These are phyloP conservation scores for Penicillium subrubescens DNA, from an alignment of 495 filamentous ascomycete species.

Conservation along the genomic window DNA sequence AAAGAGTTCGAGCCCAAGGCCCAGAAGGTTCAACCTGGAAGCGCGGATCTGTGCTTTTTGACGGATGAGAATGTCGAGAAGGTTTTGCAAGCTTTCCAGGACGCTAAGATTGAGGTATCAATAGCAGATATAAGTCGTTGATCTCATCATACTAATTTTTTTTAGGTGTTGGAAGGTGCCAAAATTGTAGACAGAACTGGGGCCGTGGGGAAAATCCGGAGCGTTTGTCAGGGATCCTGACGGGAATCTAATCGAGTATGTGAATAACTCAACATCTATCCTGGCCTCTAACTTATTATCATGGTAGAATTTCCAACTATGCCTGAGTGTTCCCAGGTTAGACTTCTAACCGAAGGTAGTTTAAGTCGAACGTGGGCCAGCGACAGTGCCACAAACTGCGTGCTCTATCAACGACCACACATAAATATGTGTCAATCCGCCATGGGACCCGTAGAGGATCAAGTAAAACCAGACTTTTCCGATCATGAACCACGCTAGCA, in stretches of 20 bases:
- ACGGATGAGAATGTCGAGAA: conserved; percentile 45
- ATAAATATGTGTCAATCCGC: too few species aligned
- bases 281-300: not conserved
- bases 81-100: conserved; percentile 35
- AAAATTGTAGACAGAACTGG: conserved; percentile 53
- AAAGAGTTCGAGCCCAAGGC: conserved; percentile 60
- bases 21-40: conserved; percentile 46
- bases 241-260: conserved; percentile 59
- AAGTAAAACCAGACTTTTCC: too few species aligned
- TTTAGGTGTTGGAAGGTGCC: conserved; percentile 42
- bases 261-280: not conserved
- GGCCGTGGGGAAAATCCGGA: conserved; percentile 50
- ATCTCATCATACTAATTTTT: conserved; percentile 4
- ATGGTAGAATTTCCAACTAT: conserved; percentile 27
- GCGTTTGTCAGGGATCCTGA: conserved; percentile 58
- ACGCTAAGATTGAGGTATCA: conserved; percentile 41
- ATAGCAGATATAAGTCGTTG: not conserved
- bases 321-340: not conserved
- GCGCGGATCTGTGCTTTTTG: conserved; percentile 57
- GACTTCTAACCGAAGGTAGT: not conserved
- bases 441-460: too few species aligned
- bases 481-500: too few species aligned
- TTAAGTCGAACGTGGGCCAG: not conserved
- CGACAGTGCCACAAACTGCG: not conserved
- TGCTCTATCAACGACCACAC: too few species aligned